Evolutionary conservation across 2,329 filamentous ascomycete species (phyloP), one percentile per base, ranked within the genome.

Genomic region (Curvularia sp.): DNA sequence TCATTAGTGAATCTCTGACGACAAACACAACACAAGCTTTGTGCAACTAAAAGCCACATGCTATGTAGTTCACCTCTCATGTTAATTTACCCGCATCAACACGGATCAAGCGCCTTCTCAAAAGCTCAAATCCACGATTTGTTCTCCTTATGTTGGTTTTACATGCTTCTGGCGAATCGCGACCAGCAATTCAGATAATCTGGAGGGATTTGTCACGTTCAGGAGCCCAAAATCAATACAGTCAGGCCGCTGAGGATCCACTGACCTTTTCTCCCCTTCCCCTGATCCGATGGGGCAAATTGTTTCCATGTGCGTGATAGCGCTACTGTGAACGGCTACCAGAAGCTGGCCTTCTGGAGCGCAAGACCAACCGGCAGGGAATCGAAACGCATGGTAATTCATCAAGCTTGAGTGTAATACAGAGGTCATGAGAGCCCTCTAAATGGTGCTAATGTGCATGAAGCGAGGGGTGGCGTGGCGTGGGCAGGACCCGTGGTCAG

Each of bases 171-270:
- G 47, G 51, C 57, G 42, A 59, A 56, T 59, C 20, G 49, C 49
- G 24, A 35, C 33, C 9, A 12, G 10, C 49, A 20, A 22, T 15
- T 22, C 12, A n/a, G 31, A 22, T 35, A 38, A 28, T 38, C 22
- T 30, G 58, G 55, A 55, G 58, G 51, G 58, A 51, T 47, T 61
- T 55, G 42, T 51, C 58, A 52, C 22, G 33, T 43, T 52, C 42
- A 31, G 55, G 22, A 58, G 28, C 51, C n/a, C 42, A 58, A 26
- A 55, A 12, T 12, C 28, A 31, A 18, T 28, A 41, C 35, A 48
- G 35, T 28, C n/a, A 53, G 41, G 49, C 39, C 58, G 54, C 35
- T 35, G 22, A 12, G 26, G 20, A 31, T 20, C 50, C 41, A 46
- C n/a, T 35, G 26, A 26, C 22, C 31, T 35, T 46, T 57, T 22